Evolutionary conservation across 441 rosid genomes (phyloP), one percentile per base, ranked within the genome.

Genomic region (Viola pubescens): DNA sequence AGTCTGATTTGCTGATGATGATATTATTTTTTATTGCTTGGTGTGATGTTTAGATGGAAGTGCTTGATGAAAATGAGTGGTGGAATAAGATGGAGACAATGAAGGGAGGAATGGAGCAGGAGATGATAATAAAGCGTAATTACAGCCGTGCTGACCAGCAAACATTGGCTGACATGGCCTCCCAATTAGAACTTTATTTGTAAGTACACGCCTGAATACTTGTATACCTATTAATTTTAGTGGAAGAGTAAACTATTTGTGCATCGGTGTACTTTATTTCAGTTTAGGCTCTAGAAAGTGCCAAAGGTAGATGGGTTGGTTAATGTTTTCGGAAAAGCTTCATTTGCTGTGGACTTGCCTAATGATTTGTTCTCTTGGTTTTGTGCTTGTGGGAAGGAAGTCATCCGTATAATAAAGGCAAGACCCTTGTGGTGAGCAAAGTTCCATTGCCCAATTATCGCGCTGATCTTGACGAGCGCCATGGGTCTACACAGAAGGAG

Each of bases 401-500:
- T 71, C 98, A 84, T 89, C 95, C 94, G 7, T 91, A 91, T 69
- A 72, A 80, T 76, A 85, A 82, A 75, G 98, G 97, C 64, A 85
- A 79, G 83, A 78, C 83, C 26, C 85, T 89, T 71, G 97, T 82
- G 13, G 86, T 85, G 52, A 91, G 98, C 84, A 89, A 89, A 85
- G 87, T 87, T 77, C 95, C 94, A 10, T 68, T 91, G 70, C 98
- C 97, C n/a, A 63, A 84, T 81, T 91, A 91, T 77, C 74, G 95
- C 8, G 95, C 87, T 10, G 98, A 91, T 79, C 94, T 89, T 54
- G 98, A 91, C 74, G 95, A 91, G 68, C 77, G 73, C 4, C 98
- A 91, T 74, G 98, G 98, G 70, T 89, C 97, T 56, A 79, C 88
- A 39, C 91, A 84, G 70, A 82, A 89, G 66, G 91, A 81, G 95